Percentiles rank a stretch among this genome's conserved stretches.
Evolutionary conservation across 2,329 filamentous ascomycete genomes (phyloP).

Genomic region (Cladophialophora carrionii): DNA sequence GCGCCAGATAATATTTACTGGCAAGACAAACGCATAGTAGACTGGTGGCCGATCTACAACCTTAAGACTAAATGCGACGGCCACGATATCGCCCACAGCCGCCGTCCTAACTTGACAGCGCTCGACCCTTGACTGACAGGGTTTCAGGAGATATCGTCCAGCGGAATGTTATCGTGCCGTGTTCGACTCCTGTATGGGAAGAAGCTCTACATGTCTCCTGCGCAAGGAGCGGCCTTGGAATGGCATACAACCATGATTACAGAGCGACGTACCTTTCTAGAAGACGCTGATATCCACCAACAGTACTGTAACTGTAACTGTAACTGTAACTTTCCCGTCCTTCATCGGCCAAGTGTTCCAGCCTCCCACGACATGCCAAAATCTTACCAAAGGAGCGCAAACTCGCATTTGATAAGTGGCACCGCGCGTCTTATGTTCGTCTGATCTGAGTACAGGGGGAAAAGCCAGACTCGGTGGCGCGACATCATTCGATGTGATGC

Average conservation of each 20-base stretch:
- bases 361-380: neutral
- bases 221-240: neutral
- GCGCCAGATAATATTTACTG: constrained; percentile 40
- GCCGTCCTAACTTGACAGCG: constrained; percentile 42
- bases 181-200: neutral
- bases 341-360: neutral
- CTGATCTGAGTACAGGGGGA: neutral
- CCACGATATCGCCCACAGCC: constrained; percentile 45
- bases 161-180: neutral
- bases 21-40: constrained; percentile 40
- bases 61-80: constrained; percentile 40
- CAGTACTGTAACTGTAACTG: too few species aligned
- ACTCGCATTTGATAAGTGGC: neutral
- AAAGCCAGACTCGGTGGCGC: neutral
- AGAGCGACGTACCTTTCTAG: neutral
- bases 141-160: too few species aligned
- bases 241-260: neutral
- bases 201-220: neutral
- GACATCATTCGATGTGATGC: neutral
- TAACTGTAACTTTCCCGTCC: neutral
- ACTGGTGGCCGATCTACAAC: constrained; percentile 40
- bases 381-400: neutral
- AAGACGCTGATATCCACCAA: neutral
- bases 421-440: neutral
- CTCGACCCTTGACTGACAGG: too few species aligned